Percentiles rank a stretch among this genome's conserved stretches.
Evolutionary conservation across 140 eudicot genomes (phyloP).

Genomic region (Stevia rebaudiana): DNA sequence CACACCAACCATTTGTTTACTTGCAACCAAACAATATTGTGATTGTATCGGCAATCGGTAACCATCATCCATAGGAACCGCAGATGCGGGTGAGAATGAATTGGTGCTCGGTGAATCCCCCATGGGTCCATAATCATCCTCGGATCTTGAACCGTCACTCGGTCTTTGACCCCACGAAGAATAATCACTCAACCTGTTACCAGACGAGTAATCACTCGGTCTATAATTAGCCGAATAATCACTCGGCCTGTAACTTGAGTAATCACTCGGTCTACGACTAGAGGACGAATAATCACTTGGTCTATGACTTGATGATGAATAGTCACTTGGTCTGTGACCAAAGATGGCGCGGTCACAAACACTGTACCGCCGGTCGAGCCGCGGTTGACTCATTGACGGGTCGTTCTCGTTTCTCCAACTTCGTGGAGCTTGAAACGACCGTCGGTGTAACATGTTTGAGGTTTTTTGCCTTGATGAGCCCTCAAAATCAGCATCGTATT

Average conservation of each 20-base stretch:
- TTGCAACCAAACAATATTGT: slow-evolving; percentile 59
- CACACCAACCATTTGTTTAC: slow-evolving; percentile 93
- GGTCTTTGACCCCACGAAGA: slow-evolving; percentile 72
- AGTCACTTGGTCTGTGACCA: slow-evolving; percentile 79
- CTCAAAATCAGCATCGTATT: slow-evolving; percentile 86
- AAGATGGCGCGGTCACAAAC: slow-evolving; percentile 85
- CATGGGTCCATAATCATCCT: slow-evolving; percentile 64
- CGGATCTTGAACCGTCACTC: slow-evolving; percentile 84
- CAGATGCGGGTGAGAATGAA: slow-evolving; percentile 48
- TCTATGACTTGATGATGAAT: slow-evolving; percentile 36
- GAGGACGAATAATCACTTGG: slow-evolving; percentile 56
- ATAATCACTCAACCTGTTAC: slow-evolving; percentile 69
- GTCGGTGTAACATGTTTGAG: slow-evolving; percentile 50
- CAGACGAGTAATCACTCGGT: slow-evolving; percentile 66
- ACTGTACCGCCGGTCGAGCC: slow-evolving; percentile 77
- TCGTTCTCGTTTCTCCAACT: slow-evolving; percentile 66
- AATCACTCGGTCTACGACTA: slow-evolving; percentile 48
- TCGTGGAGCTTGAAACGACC: slow-evolving; percentile 83
- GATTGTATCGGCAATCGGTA: slow-evolving; percentile 39
- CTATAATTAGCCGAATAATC: slow-evolving; percentile 50
- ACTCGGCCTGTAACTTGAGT: slow-evolving; percentile 45
- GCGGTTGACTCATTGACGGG: slow-evolving; percentile 47
- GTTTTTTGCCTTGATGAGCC: slow-evolving; percentile 53
- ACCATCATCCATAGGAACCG: slow-evolving; percentile 44
- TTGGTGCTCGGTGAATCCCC: slow-evolving; percentile 87